Conservation (phyloP, 176 grass and related monocot genomes). For the Carex littledalei region DNA sequence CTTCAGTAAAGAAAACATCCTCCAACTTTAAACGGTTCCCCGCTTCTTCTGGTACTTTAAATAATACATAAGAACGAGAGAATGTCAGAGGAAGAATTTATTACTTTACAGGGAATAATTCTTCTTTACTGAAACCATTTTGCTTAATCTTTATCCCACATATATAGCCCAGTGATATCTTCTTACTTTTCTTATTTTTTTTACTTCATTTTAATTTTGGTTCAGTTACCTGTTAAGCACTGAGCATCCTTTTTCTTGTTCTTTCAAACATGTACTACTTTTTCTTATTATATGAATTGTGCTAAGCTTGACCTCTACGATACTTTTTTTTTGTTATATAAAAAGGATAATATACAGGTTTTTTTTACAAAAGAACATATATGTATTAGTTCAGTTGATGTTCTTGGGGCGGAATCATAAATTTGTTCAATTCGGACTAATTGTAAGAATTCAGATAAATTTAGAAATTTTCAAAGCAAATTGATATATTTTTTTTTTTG, state of each 20-base stretch:
- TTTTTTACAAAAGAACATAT: not conserved
- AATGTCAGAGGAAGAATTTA: slow-evolving; percentile 9
- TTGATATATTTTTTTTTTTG: no score
- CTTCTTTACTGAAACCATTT: not conserved
- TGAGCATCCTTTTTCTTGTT: not conserved
- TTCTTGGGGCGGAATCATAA: no score
- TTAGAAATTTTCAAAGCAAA: no score
- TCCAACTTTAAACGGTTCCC: slow-evolving; percentile 13
- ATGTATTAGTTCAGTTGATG: not conserved
- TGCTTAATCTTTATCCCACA: not conserved
- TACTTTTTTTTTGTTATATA: not conserved
- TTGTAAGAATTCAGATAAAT: no score
- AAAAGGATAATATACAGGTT: not conserved
- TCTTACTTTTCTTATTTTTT: not conserved
- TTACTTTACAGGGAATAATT: not conserved
- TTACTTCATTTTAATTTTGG: not conserved
- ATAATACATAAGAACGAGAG: not conserved
- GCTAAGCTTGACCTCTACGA: not conserved
- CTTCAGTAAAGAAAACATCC: not conserved
- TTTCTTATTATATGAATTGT: not conserved
- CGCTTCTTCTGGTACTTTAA: not conserved
- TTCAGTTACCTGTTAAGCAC: not conserved
- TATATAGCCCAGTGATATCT: not conserved
- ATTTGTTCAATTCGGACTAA: no score
- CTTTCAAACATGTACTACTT: not conserved